These are phyloP conservation scores for Penicillium sp. DNA, from an alignment of 2,329 filamentous ascomycete species.

Conservation along the genomic window DNA sequence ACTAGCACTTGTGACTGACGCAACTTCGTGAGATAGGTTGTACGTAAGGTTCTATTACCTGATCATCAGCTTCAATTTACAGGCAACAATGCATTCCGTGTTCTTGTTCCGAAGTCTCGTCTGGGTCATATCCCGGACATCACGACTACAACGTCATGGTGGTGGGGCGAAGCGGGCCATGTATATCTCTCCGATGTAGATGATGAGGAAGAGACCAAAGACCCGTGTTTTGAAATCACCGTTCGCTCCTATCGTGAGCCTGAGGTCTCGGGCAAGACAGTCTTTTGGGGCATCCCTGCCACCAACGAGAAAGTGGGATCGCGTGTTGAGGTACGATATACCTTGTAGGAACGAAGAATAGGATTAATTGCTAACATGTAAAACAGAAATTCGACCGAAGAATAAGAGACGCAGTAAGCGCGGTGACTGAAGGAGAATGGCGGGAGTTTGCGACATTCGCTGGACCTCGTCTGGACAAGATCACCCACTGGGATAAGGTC, in stretches of 20 bases:
- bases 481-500: constrained; percentile 46
- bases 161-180: constrained; percentile 45
- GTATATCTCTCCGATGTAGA: constrained; percentile 46
- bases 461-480: constrained; percentile 43
- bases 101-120: constrained; percentile 40
- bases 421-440: constrained; percentile 44
- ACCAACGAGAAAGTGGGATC: constrained; percentile 19
- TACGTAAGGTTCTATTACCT: constrained; percentile 44
- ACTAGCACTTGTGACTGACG: background rate
- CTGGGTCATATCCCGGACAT: constrained; percentile 35
- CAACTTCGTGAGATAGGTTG: constrained; percentile 29
- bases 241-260: constrained; percentile 26
- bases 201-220: constrained; percentile 19
- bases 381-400: constrained; percentile 43
- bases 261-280: constrained; percentile 9
- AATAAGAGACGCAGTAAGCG: constrained; percentile 40
- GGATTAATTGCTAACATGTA: background rate
- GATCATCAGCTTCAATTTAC: constrained; percentile 49
- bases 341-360: background rate
- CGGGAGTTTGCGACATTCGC: constrained; percentile 51
- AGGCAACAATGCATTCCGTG: constrained; percentile 51
- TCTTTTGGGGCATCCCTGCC: constrained; percentile 17
- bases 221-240: constrained; percentile 43
- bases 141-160: constrained; percentile 41
- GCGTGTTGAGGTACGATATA: constrained; percentile 24